phyloP scores from a whole-genome alignment of 345 rosid species.

The Stellera chamaejasme region DNA sequence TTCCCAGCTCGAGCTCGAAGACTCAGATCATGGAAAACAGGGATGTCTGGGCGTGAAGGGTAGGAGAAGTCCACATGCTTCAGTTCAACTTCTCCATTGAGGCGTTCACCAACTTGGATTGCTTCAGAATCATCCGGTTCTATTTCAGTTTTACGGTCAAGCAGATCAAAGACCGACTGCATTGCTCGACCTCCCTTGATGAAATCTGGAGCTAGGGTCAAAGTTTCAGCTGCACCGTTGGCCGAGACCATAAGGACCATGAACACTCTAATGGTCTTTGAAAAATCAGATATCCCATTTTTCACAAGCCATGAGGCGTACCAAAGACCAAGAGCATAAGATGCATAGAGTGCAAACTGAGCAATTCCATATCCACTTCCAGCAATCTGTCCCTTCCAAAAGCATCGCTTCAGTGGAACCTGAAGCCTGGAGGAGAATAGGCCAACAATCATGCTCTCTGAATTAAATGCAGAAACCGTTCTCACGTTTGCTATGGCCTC shows the following conservation, averaged over 20 bases:
- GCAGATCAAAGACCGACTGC: constrained; percentile 86
- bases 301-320: constrained; percentile 99
- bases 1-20: constrained; percentile 90
- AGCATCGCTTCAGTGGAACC: constrained; percentile 72
- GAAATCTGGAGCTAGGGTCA: constrained; percentile 95
- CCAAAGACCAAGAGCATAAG: constrained; percentile 99
- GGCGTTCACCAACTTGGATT: constrained; percentile 61
- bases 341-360: constrained; percentile 86
- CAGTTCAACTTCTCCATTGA: constrained; percentile 91
- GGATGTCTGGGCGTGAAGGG: constrained; percentile 84
- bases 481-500: constrained; percentile 96
- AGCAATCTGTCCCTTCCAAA: constrained; percentile 99
- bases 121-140: constrained; percentile 93
- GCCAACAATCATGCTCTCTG: constrained; percentile 77
- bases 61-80: constrained; percentile 94
- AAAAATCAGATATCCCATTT: constrained; percentile 96
- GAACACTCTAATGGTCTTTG: constrained; percentile 91
- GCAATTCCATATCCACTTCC: constrained; percentile 97
- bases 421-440: constrained; percentile 77
- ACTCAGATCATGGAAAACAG: constrained; percentile 70
- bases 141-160: constrained; percentile 95
- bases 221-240: constrained; percentile 96
- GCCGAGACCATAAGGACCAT: constrained; percentile 99
- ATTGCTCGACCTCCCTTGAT: constrained; percentile 96
- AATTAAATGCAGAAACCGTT: constrained; percentile 96